Conservation (phyloP, 1,139 yeast genomes). For the Pneumocystis carinii region DNA sequence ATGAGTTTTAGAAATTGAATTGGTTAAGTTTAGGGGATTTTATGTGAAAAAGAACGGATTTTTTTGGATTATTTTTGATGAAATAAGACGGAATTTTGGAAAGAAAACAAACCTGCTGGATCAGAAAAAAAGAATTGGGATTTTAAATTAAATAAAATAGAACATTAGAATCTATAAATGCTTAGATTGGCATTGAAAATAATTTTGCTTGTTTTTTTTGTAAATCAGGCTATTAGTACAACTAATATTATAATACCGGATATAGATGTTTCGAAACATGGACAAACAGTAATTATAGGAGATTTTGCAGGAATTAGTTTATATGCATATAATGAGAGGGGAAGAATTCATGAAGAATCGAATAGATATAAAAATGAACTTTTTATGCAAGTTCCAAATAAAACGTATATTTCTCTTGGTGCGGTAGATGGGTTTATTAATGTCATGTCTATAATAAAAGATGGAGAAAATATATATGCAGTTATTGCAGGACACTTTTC, state of each 20-base stretch:
- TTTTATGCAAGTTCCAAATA: conserved; percentile 9
- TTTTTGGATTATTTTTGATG: neutral
- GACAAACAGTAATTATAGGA: conserved; percentile 49
- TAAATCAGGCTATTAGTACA: neutral
- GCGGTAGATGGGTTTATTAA: conserved; percentile 22
- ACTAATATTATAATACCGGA: conserved; percentile 8
- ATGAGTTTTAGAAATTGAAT: neutral
- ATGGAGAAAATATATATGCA: conserved; percentile 26
- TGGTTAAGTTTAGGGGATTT: neutral
- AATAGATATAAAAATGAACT: conserved; percentile 8
- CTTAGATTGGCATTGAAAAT: neutral
- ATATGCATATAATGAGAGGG: conserved; percentile 30
- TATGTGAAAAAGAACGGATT: neutral
- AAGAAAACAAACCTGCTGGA: no score
- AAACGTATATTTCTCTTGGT: conserved; percentile 7
- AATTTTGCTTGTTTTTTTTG: neutral
- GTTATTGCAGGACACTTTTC: conserved; percentile 34
- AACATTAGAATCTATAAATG: neutral
- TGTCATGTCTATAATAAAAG: conserved; percentile 22
- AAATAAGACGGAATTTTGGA: neutral
- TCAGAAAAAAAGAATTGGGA: neutral
- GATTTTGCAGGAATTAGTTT: conserved; percentile 45
- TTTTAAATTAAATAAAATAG: neutral
- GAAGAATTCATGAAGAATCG: conserved; percentile 15
- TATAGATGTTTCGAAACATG: conserved; percentile 19